A percentile compares a stretch with the other conserved stretches of the same genome.
These are phyloP conservation scores for Melocanna baccifera DNA, from an alignment of 176 grass and related monocot species.

Conservation along the genomic window DNA sequence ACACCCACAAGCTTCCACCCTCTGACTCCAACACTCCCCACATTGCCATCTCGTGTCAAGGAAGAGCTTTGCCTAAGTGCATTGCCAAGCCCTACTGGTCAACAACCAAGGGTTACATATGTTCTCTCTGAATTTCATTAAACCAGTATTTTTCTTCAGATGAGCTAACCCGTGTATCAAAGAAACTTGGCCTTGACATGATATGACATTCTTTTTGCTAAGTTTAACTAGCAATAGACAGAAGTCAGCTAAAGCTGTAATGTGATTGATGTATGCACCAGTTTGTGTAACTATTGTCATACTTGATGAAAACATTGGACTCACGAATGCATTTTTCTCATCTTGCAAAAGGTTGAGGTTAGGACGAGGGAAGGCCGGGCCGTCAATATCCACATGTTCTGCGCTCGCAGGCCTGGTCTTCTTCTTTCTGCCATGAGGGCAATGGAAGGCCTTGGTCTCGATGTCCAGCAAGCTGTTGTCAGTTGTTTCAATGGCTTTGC, in stretches of 20 bases:
- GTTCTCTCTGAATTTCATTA: not conserved
- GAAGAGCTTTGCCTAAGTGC: constrained; percentile 74
- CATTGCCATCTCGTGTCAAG: constrained; percentile 72
- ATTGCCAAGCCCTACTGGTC: constrained; percentile 71
- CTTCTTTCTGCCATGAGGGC: constrained; percentile 81
- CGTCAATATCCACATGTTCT: constrained; percentile 96
- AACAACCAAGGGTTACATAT: constrained; percentile 62
- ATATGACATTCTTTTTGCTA: not conserved
- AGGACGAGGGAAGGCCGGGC: constrained; percentile 77
- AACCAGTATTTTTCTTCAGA: not conserved
- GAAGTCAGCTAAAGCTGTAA: not conserved
- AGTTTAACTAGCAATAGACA: not conserved
- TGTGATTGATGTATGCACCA: not conserved
- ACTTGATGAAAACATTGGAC: not conserved
- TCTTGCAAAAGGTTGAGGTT: constrained; percentile 74
- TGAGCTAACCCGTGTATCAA: not conserved
- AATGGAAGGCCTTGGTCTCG: constrained; percentile 83
- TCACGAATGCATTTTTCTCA: not conserved
- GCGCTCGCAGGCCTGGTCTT: constrained; percentile 78
- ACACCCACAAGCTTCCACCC: constrained; percentile 83
- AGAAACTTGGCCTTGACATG: not conserved
- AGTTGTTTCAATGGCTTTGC: constrained; percentile 98
- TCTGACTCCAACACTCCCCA: constrained; percentile 75
- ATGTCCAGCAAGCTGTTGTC: constrained; percentile 89
- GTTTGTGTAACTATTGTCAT: not conserved